Evolutionary conservation across 202 grass and related monocot genomes (phyloP).

Genomic region (Zoysia matrella): DNA sequence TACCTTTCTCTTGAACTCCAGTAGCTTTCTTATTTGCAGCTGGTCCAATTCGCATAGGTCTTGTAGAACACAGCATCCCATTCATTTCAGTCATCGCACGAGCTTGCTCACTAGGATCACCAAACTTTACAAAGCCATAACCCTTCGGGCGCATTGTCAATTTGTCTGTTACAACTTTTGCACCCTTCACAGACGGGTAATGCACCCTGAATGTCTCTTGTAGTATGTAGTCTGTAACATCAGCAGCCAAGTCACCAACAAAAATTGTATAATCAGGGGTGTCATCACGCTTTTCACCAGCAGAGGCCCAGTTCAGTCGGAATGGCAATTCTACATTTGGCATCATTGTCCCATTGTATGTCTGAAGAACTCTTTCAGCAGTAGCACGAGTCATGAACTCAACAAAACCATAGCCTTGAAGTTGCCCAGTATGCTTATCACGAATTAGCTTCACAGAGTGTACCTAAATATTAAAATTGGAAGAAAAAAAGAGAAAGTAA

Average conservation of each 20-base stretch:
- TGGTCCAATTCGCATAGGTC: conserved; percentile 75
- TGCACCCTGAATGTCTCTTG: conserved; percentile 83
- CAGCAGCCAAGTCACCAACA: conserved; percentile 83
- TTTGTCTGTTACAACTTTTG: conserved; percentile 90
- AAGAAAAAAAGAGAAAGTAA: not conserved
- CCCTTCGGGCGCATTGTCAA: conserved; percentile 73
- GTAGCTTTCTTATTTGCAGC: conserved; percentile 76
- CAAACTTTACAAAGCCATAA: conserved; percentile 88
- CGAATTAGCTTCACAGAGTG: conserved; percentile 79
- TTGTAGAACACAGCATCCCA: conserved; percentile 73
- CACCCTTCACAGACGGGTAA: conserved; percentile 83
- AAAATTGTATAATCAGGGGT: conserved; percentile 81
- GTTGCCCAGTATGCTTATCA: conserved; percentile 75
- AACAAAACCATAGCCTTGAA: conserved; percentile 90
- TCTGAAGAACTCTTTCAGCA: conserved; percentile 75
- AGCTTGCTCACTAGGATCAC: conserved; percentile 70
- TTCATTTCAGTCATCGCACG: conserved; percentile 92
- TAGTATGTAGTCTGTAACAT: conserved; percentile 85
- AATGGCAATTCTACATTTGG: conserved; percentile 77
- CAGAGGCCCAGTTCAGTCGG: conserved; percentile 82
- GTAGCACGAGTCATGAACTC: conserved; percentile 65
- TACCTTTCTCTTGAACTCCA: conserved; percentile 70
- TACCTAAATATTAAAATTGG: conserved; percentile 49
- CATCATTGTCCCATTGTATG: conserved; percentile 84
- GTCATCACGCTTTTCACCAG: conserved; percentile 85